Base-by-base conservation (phyloP, 306 rosid genomes). In the Cicer yamashitae region DNA sequence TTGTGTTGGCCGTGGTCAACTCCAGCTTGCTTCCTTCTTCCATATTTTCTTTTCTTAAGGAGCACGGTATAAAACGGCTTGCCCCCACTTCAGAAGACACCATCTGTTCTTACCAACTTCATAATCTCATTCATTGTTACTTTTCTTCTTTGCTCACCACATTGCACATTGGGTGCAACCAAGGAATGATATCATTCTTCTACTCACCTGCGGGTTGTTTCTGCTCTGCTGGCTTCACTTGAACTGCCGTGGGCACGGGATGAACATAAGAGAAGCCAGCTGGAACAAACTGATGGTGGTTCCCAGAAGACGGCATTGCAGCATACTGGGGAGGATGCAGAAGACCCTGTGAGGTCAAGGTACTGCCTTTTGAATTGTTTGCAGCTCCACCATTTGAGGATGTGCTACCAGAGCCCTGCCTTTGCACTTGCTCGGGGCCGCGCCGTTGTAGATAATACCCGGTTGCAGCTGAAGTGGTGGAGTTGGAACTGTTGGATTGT, bases 121-220 rank as follows among this genome's bases (percentile, higher is more conserved):
- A 77, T 80, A 85, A 13, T 47, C 46, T 57, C 18, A n/a, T 37
- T 61, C 75, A 11, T 3, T 13, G 66, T 74, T 20, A 17, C 38
- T 30, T 54, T 46, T 48, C 61, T 38, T 43, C 71, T 41, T 53
- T 71, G 51, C 22, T 17, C 56, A 67, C 71, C 77, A 17, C 40
- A 50, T 7, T 7, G 71, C 59, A 65, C 22, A 52, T 66, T 39
- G 61, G 77, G 38, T 60, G 61, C 52, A 70, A 75, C 52, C 78
- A 52, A 62, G 63, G 76, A 13, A 62, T n/a, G 44, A 13, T 34
- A 67, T 57, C 78, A 39, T 65, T 81, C 85, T 89, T 81, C 85
- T 89, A 94, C 91, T 92, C 98, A 81, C 93, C 97, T 0, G 96
- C 97, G 25, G 97, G 98, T 81, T 91, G 97, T 80, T 94, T 94